phyloP scores from a whole-genome alignment of 768 basidiomycete genomes.

The Fistulinella prunicolor region DNA sequence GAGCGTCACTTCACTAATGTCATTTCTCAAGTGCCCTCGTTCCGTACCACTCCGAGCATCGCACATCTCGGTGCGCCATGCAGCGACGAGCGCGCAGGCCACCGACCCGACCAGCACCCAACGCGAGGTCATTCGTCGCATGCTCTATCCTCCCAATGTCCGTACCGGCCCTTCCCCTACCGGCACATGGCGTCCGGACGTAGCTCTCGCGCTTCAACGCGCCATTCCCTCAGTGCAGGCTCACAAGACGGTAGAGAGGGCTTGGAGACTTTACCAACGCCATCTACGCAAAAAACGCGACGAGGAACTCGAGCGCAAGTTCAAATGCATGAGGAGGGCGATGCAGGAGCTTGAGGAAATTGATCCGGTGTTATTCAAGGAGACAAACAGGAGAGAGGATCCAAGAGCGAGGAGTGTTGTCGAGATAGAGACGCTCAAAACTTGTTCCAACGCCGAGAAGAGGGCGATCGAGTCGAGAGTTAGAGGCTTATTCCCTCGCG shows the following conservation, averaged over 20 bases:
- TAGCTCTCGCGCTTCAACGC: constrained; percentile 67
- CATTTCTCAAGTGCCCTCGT: constrained; percentile 37
- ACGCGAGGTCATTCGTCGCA: constrained; percentile 71
- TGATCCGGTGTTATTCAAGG: constrained; percentile 54
- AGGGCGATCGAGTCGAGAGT: constrained; percentile 73
- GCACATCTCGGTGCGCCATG: constrained; percentile 41
- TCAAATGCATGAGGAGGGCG: constrained; percentile 74
- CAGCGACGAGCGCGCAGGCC: constrained; percentile 31
- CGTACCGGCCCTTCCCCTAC: constrained; percentile 70
- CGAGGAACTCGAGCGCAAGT: constrained; percentile 72
- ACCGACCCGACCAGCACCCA: constrained; percentile 49
- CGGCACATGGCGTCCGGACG: constrained; percentile 82
- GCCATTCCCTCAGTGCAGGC: constrained; percentile 89
- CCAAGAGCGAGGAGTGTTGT: constrained; percentile 57
- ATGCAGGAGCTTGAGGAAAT: constrained; percentile 73
- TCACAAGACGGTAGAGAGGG: constrained; percentile 88
- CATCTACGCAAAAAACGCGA: constrained; percentile 68
- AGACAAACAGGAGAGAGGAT: constrained; percentile 73
- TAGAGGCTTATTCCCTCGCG: constrained; percentile 83
- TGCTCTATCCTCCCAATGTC: constrained; percentile 76
- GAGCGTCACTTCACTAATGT: constrained; percentile 30
- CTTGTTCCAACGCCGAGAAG: constrained; percentile 61
- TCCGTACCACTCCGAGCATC: constrained; percentile 32
- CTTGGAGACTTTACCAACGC: constrained; percentile 81
- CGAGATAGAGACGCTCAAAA: constrained; percentile 60